Percentiles rank a stretch among this genome's conserved stretches.
These are phyloP conservation scores for Colletotrichum tofieldiae DNA, from an alignment of 2,329 filamentous ascomycete species.

Conservation along the genomic window DNA sequence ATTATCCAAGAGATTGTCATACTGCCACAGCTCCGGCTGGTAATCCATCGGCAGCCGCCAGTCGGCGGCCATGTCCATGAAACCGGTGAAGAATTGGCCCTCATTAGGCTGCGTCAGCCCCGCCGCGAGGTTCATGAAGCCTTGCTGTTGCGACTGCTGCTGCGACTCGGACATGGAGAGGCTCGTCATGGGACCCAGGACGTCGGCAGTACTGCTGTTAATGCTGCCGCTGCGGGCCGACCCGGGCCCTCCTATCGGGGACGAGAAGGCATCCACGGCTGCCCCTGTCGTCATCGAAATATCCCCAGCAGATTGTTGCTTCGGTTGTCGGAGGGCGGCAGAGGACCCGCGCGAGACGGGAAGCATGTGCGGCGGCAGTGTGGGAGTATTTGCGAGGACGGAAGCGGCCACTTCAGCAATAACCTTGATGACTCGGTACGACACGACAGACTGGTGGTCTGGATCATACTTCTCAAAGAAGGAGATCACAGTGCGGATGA, in stretches of 20 bases:
- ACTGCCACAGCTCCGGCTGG: constrained; percentile 38
- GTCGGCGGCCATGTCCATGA: constrained; percentile 32
- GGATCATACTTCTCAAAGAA: constrained; percentile 40
- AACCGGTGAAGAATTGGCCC: constrained; percentile 14
- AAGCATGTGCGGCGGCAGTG: constrained; percentile 37
- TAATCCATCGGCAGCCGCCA: constrained; percentile 39
- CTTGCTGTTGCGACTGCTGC: constrained; percentile 6
- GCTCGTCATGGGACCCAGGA: constrained; percentile 27
- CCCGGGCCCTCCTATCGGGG: background rate
- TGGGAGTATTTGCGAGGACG: constrained; percentile 38
- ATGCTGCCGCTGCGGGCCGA: constrained; percentile 19
- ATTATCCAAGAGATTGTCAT: constrained; percentile 14
- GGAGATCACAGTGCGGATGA: constrained; percentile 34
- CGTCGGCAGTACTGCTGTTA: constrained; percentile 9
- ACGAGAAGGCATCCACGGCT: constrained; percentile 4
- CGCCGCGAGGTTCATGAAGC: constrained; percentile 4
- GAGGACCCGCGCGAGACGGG: constrained; percentile 5
- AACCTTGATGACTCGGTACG: constrained; percentile 33
- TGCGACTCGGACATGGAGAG: constrained; percentile 30
- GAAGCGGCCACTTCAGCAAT: constrained; percentile 34
- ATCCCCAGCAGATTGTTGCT: background rate
- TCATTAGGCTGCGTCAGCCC: constrained; percentile 3
- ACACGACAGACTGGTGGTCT: constrained; percentile 14
- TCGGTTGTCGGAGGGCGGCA: background rate
- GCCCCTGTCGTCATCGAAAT: background rate